A percentile compares a stretch with the other conserved stretches of the same genome.
phyloP scores from a whole-genome alignment of 116 monocot genomes.

The Cymodocea nodosa region DNA sequence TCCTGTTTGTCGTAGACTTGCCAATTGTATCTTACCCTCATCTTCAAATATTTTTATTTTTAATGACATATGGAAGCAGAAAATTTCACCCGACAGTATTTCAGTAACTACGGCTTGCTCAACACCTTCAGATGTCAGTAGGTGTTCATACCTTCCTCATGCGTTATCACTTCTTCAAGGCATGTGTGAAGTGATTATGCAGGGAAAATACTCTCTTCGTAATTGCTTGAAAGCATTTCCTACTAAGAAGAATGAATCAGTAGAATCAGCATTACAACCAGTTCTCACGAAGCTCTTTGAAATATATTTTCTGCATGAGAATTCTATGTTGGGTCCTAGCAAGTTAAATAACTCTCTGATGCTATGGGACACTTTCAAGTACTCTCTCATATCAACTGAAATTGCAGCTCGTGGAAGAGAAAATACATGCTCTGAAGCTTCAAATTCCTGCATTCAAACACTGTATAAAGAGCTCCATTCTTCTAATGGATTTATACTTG shows the following conservation, averaged over 20 bases:
- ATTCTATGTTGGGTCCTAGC: slow-evolving; percentile 23
- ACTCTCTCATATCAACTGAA: slow-evolving; percentile 71
- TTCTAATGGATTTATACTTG: slow-evolving; percentile 57
- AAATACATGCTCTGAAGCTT: slow-evolving; percentile 17
- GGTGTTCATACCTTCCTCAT: slow-evolving; percentile 15
- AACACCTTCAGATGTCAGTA: slow-evolving; percentile 5
- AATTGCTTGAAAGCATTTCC: slow-evolving; percentile 21
- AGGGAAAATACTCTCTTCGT: slow-evolving; percentile 11
- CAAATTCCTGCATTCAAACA: slow-evolving; percentile 16
- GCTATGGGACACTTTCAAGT: slow-evolving; percentile 77
- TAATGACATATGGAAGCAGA: slow-evolving; percentile 6
- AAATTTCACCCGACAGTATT: background rate
- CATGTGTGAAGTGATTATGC: slow-evolving; percentile 38
- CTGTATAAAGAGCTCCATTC: slow-evolving; percentile 48
- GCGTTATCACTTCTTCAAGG: slow-evolving; percentile 63
- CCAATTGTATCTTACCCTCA: slow-evolving; percentile 73
- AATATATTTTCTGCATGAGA: slow-evolving; percentile 41
- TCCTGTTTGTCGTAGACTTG: slow-evolving; percentile 87
- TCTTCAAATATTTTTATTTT: slow-evolving; percentile 7
- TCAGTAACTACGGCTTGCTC: slow-evolving; percentile 1
- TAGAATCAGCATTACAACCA: slow-evolving; percentile 38
- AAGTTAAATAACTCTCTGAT: slow-evolving; percentile 42
- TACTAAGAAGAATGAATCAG: slow-evolving; percentile 19
- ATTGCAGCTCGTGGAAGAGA: slow-evolving; percentile 63
- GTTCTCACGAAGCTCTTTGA: slow-evolving; percentile 31